These are phyloP conservation scores for Hibiscus mutabilis DNA, from an alignment of 345 rosid genomes.

Conservation along the genomic window DNA sequence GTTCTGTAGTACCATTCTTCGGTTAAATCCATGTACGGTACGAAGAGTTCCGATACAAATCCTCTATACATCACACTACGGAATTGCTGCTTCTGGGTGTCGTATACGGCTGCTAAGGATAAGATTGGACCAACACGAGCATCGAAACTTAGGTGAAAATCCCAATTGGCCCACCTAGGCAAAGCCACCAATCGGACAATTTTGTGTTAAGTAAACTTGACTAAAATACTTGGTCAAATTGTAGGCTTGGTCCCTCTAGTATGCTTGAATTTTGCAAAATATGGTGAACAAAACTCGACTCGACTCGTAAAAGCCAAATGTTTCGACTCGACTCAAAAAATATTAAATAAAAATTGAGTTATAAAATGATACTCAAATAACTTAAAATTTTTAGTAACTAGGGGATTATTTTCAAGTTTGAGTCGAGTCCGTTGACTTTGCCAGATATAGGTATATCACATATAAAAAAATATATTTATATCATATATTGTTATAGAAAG, in stretches of 20 bases:
- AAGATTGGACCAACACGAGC: conserved; percentile 42
- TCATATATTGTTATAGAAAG: no score
- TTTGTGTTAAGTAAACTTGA: not conserved
- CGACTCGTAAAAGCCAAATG: no score
- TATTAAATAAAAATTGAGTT: no score
- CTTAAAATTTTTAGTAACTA: no score
- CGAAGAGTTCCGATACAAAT: conserved; percentile 42
- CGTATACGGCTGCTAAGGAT: conserved; percentile 47
- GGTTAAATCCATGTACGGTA: conserved; percentile 53
- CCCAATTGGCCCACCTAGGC: conserved; percentile 60
- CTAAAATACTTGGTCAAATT: not conserved
- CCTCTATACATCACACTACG: conserved; percentile 52
- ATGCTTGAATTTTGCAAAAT: not conserved
- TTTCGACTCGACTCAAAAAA: no score
- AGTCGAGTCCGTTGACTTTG: no score
- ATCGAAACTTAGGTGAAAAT: conserved; percentile 44
- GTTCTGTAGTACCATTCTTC: conserved; percentile 41
- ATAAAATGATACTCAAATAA: no score
- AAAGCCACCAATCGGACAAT: not conserved
- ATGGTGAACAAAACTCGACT: no score
- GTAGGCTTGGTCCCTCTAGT: not conserved
- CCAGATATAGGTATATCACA: no score
- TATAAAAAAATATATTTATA: no score
- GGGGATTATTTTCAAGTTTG: no score
- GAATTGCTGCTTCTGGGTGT: conserved; percentile 25